Evolutionary conservation across 164 flowering plant genomes (phyloP).

Genomic region (Magnolia kwangsiensis): DNA sequence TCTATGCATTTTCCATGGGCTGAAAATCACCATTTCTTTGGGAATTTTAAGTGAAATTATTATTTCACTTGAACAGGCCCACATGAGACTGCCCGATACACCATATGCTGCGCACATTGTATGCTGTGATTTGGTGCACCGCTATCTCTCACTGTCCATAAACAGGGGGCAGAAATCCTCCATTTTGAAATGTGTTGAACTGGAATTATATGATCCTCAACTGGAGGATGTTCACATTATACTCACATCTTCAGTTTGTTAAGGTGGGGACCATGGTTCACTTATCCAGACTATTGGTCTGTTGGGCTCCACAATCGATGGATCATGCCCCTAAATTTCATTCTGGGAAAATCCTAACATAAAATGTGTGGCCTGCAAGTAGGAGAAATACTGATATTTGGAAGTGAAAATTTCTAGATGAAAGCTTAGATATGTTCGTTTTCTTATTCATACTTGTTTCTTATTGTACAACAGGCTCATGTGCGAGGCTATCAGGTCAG

Average conservation of each 20-base stretch:
- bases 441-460: neutral
- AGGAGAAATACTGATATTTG: neutral
- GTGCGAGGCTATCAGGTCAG: conserved; percentile 91
- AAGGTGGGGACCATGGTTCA: no score
- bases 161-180: neutral
- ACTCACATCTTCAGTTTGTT: no score
- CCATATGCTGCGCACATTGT: neutral
- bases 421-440: neutral
- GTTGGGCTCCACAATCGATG: no score
- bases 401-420: neutral
- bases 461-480: conserved; percentile 64
- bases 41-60: no score
- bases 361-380: neutral
- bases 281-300: no score
- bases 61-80: no score
- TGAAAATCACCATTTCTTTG: no score
- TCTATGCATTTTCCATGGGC: no score
- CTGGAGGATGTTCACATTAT: no score
- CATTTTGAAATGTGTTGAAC: neutral
- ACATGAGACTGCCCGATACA: neutral
- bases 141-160: neutral
- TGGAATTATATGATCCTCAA: no score
- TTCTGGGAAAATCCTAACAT: neutral
- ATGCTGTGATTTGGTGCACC: neutral
- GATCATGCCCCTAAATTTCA: no score